Conservation (phyloP, 208 protist genomes). For the Acanthamoeba lenticulata region DNA sequence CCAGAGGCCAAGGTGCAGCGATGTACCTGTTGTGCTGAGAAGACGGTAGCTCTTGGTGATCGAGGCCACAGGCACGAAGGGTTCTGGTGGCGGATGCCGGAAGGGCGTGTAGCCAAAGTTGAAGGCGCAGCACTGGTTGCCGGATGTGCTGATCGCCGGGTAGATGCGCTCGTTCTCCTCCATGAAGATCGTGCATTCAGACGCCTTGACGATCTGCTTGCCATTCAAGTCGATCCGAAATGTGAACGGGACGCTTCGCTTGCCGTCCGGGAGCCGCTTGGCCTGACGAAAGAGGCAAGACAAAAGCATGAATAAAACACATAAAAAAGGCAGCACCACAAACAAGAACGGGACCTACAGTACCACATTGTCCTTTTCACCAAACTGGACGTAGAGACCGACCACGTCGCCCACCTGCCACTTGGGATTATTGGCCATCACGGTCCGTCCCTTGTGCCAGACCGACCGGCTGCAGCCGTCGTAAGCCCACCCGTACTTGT, state of each 20-base stretch:
- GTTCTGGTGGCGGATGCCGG: neutral
- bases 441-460: neutral
- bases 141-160: neutral
- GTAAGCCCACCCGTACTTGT: neutral
- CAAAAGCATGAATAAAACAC: neutral
- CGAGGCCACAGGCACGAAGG: neutral
- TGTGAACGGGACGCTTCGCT: neutral
- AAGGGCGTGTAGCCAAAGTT: neutral
- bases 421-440: neutral
- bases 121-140: constrained; percentile 2
- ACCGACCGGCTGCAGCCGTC: neutral
- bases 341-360: too few relatives aligned
- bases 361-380: neutral
- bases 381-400: neutral
- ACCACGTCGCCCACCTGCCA: neutral
- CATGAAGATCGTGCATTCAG: neutral
- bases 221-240: neutral
- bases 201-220: neutral
- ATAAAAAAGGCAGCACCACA: too few relatives aligned
- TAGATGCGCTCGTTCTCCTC: neutral
- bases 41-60: neutral
- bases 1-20: neutral
- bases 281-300: neutral
- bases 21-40: neutral
- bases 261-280: neutral